Evolutionary conservation across 805 yeast genomes (phyloP).

Genomic region (Lipomyces mesembrius): DNA sequence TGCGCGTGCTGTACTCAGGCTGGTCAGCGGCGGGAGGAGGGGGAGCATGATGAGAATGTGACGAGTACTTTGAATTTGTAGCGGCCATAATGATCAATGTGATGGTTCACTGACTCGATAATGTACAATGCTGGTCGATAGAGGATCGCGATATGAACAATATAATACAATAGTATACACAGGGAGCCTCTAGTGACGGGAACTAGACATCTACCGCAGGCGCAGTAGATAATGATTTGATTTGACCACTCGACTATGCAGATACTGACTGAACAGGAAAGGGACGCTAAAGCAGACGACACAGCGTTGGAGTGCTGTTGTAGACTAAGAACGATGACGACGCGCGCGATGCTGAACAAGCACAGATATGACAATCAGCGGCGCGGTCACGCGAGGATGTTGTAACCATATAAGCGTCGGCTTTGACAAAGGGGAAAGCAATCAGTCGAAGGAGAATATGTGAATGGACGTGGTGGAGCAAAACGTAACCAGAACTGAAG

Average conservation of each 20-base stretch:
- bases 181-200: background rate
- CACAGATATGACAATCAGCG: slow-evolving; percentile 4
- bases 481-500: background rate
- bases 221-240: background rate
- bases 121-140: background rate
- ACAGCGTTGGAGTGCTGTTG: background rate
- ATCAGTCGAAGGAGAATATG: background rate
- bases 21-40: slow-evolving; percentile 21
- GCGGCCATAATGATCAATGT: background rate
- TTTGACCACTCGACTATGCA: background rate
- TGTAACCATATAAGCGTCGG: slow-evolving; percentile 3
- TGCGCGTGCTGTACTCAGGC: slow-evolving; percentile 35
- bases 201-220: background rate
- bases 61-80: background rate
- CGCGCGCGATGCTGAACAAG: slow-evolving; percentile 5
- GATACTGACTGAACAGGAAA: background rate
- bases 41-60: slow-evolving; percentile 11
- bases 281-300: background rate
- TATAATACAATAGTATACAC: background rate
- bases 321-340: background rate
- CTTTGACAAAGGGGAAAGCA: background rate
- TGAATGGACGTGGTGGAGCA: background rate
- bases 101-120: background rate
- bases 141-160: background rate
- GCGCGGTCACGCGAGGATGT: slow-evolving; percentile 3